These are phyloP conservation scores for Pichia sp. DNA, from an alignment of 1,139 yeast species.

Conservation along the genomic window DNA sequence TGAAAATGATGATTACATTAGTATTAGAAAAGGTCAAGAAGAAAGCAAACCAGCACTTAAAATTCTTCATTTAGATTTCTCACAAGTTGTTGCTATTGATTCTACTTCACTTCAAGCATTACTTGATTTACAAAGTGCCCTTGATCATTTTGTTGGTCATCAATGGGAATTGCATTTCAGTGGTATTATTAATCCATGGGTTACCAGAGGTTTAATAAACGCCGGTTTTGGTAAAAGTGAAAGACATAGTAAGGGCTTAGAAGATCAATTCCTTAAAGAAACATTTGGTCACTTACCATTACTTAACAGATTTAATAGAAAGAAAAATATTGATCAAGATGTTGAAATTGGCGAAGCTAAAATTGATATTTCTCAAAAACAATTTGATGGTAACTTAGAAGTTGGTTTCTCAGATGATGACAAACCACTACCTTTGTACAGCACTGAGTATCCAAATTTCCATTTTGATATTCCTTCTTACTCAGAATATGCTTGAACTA, in stretches of 20 bases:
- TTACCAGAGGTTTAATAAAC: slow-evolving; percentile 65
- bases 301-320: no score
- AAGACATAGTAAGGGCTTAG: no score
- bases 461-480: slow-evolving; percentile 80
- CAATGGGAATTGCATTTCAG: slow-evolving; percentile 88
- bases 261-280: no score
- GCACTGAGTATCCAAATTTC: slow-evolving; percentile 78
- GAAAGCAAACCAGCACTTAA: slow-evolving; percentile 39
- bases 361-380: not conserved
- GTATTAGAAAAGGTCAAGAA: slow-evolving; percentile 13
- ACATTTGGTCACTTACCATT: no score
- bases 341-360: not conserved
- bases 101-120: slow-evolving; percentile 75
- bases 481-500: slow-evolving; percentile 17
- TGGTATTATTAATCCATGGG: slow-evolving; percentile 83
- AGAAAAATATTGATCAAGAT: not conserved
- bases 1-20: slow-evolving; percentile 6
- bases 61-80: slow-evolving; percentile 74
- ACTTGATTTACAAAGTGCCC: slow-evolving; percentile 67
- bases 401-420: slow-evolving; percentile 39
- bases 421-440: slow-evolving; percentile 36
- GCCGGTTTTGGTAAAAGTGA: slow-evolving; percentile 62
- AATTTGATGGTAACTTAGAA: slow-evolving; percentile 13
- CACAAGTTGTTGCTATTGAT: slow-evolving; percentile 69
- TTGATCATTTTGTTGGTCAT: slow-evolving; percentile 69